phyloP scores from a whole-genome alignment of 148 eudicot genomes.

The Rhododendron henanense region DNA sequence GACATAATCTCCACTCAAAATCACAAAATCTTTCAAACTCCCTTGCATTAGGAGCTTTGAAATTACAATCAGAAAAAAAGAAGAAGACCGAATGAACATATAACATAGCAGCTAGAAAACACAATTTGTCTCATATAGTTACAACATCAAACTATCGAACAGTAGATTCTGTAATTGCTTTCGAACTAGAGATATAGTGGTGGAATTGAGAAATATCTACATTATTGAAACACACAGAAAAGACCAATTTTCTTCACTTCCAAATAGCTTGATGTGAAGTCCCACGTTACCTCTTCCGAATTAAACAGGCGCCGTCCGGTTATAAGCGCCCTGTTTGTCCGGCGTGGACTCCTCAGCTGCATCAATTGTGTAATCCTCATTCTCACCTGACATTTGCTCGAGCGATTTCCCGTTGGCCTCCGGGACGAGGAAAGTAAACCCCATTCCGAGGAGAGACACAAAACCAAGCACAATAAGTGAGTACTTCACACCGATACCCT shows the following conservation, averaged over 20 bases:
- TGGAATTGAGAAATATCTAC: not conserved
- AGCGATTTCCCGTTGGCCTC: conserved; percentile 83
- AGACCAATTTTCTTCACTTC: not conserved
- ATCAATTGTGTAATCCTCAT: conserved; percentile 27
- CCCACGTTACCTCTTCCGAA: not conserved
- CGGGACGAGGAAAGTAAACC: conserved; percentile 66
- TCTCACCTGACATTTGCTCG: conserved; percentile 71
- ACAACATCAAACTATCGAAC: too few species aligned
- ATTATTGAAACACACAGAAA: not conserved
- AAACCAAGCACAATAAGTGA: conserved; percentile 60
- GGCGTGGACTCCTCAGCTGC: too few species aligned
- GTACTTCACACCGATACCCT: conserved; percentile 54
- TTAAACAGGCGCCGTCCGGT: conserved; percentile 40
- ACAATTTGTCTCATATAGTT: too few species aligned
- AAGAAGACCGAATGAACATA: not conserved
- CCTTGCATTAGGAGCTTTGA: not conserved
- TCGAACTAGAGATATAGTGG: too few species aligned
- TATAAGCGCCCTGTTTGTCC: conserved; percentile 5
- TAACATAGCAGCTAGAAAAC: not conserved
- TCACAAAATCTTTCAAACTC: not conserved
- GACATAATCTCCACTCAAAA: not conserved
- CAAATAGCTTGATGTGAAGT: not conserved
- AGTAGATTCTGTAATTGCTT: too few species aligned
- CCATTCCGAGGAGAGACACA: conserved; percentile 47
- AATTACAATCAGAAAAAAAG: not conserved